These are phyloP conservation scores for Theobroma grandiflorum DNA, from an alignment of 441 rosid species.

Conservation along the genomic window DNA sequence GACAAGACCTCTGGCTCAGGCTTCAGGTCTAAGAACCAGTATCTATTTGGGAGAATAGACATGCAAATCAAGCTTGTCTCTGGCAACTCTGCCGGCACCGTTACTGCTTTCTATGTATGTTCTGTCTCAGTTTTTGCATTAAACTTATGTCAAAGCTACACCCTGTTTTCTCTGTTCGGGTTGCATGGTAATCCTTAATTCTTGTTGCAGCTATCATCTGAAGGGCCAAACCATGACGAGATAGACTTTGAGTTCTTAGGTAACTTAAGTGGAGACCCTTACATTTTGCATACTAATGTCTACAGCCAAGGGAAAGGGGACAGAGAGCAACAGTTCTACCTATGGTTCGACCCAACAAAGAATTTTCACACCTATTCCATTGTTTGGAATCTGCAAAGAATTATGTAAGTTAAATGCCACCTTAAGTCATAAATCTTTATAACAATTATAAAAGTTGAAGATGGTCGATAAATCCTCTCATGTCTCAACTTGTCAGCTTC, in stretches of 20 bases:
- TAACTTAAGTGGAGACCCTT: slow-evolving; percentile 28
- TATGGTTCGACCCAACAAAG: slow-evolving; percentile 30
- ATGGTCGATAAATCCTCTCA: not conserved
- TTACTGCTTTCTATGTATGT: slow-evolving; percentile 32
- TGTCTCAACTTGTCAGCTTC: slow-evolving; percentile 16
- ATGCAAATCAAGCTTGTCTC: slow-evolving; percentile 37
- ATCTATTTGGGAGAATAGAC: slow-evolving; percentile 24
- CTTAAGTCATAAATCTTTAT: not conserved
- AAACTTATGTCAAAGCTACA: not conserved
- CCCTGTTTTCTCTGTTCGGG: too few species aligned
- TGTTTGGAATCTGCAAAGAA: slow-evolving; percentile 23
- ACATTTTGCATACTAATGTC: slow-evolving; percentile 26
- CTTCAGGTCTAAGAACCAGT: slow-evolving; percentile 29
- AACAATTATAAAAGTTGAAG: not conserved
- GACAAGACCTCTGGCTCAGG: slow-evolving; percentile 34
- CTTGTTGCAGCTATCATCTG: slow-evolving; percentile 24
- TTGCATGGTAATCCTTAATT: not conserved
- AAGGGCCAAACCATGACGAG: slow-evolving; percentile 27
- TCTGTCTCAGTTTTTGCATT: not conserved
- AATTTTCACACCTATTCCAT: slow-evolving; percentile 27
- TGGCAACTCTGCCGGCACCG: slow-evolving; percentile 33
- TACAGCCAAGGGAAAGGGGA: slow-evolving; percentile 26
- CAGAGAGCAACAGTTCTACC: slow-evolving; percentile 27
- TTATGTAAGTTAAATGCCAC: slow-evolving; percentile 10
- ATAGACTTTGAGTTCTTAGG: slow-evolving; percentile 32